Evolutionary conservation across 768 basidiomycete genomes (phyloP).

Genomic region (Pisolithus tinctorius): DNA sequence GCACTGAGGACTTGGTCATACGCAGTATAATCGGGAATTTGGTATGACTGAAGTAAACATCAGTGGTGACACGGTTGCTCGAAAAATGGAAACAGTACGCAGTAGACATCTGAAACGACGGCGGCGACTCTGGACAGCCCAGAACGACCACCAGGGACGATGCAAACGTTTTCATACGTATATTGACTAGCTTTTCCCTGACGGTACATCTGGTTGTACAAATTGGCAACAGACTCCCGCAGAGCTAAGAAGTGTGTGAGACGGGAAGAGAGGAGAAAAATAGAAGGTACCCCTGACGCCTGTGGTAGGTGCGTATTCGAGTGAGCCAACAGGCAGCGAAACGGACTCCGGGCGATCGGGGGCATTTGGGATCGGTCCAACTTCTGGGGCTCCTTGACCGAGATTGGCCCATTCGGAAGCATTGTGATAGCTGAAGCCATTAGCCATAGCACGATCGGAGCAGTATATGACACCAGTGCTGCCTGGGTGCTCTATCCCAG

Average conservation of each 20-base stretch:
- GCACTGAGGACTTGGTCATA: constrained; percentile 80
- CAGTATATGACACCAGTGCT: constrained; percentile 72
- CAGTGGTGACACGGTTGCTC: background rate
- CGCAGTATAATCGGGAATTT: constrained; percentile 88
- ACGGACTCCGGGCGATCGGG: constrained; percentile 60
- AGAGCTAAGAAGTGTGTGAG: constrained; percentile 41
- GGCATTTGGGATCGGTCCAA: constrained; percentile 76
- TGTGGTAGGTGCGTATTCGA: constrained; percentile 91
- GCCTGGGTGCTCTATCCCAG: constrained; percentile 77
- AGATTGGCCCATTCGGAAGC: constrained; percentile 83
- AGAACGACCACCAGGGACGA: constrained; percentile 89
- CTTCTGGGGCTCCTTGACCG: constrained; percentile 91
- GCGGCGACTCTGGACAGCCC: constrained; percentile 89
- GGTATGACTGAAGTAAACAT: constrained; percentile 55
- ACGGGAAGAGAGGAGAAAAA: background rate
- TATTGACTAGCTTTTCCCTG: constrained; percentile 77
- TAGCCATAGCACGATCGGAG: constrained; percentile 91
- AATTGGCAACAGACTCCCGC: constrained; percentile 80
- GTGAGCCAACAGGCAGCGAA: constrained; percentile 58
- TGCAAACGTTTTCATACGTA: constrained; percentile 88
- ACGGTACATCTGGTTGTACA: constrained; percentile 87
- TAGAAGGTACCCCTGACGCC: constrained; percentile 65
- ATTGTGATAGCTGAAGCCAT: constrained; percentile 77
- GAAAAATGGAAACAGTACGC: constrained; percentile 35
- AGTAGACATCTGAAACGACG: constrained; percentile 86